Percentiles rank a stretch among this genome's conserved stretches.
These are phyloP conservation scores for Candida manassasensis DNA, from an alignment of 805 yeast genomes.

Conservation along the genomic window DNA sequence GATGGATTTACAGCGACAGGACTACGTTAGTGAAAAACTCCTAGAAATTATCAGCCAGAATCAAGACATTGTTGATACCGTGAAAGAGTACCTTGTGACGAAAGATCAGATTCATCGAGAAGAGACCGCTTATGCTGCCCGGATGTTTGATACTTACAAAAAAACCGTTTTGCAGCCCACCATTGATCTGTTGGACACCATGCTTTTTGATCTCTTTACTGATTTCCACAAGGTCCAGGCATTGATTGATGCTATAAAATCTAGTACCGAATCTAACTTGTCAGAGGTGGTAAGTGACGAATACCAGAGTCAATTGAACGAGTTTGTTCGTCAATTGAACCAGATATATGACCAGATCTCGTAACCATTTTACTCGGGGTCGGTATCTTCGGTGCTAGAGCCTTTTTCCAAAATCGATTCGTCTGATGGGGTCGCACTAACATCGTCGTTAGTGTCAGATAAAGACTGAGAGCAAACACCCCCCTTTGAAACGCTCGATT, in stretches of 20 bases:
- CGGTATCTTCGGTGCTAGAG: background rate
- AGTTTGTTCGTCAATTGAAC: slow-evolving; percentile 15
- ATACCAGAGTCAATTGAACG: slow-evolving; percentile 13
- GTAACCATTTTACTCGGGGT: background rate
- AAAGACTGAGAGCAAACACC: too few species aligned
- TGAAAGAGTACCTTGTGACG: slow-evolving; percentile 25
- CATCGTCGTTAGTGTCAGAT: too few species aligned
- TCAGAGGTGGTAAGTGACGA: slow-evolving; percentile 10
- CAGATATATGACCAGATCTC: slow-evolving; percentile 7
- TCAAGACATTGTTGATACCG: slow-evolving; percentile 28
- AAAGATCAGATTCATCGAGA: slow-evolving; percentile 15
- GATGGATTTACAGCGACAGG: slow-evolving; percentile 38
- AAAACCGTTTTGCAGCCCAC: slow-evolving; percentile 11
- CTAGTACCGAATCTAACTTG: slow-evolving; percentile 1
- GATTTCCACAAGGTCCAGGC: slow-evolving; percentile 8
- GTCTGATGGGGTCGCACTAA: too few species aligned
- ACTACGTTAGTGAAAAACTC: slow-evolving; percentile 26
- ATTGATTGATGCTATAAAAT: slow-evolving; percentile 4
- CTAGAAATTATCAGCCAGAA: slow-evolving; percentile 29
- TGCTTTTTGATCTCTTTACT: slow-evolving; percentile 9
- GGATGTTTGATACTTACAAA: slow-evolving; percentile 11
- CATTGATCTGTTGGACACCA: slow-evolving; percentile 11
- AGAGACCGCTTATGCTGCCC: slow-evolving; percentile 11
- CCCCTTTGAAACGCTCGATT: too few species aligned
- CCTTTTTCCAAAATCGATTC: too few species aligned